These are phyloP conservation scores for Cupressus sempervirens DNA, from an alignment of 75 land plant species.

Conservation along the genomic window DNA sequence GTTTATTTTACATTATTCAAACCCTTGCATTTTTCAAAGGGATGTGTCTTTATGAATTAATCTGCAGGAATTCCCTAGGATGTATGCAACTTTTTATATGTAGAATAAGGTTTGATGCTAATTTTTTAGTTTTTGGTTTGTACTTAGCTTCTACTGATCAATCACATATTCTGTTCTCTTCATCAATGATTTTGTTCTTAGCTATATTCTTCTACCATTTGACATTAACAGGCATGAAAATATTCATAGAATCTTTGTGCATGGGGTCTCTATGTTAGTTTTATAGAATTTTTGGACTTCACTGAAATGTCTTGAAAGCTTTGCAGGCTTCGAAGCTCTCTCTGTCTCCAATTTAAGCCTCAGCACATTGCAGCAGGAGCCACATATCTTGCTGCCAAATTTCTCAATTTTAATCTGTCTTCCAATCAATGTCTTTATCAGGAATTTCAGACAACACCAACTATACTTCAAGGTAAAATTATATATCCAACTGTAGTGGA, in stretches of 20 bases:
- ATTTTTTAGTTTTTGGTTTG: not conserved
- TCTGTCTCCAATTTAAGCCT: constrained; percentile 75
- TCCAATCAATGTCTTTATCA: constrained; percentile 34
- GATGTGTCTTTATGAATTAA: not conserved
- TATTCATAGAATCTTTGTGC: not conserved
- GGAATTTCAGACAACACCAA: constrained; percentile 55
- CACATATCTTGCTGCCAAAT: constrained; percentile 55
- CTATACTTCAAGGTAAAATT: constrained; percentile 40
- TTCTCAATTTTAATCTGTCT: constrained; percentile 42
- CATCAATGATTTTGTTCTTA: not conserved
- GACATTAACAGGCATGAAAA: not conserved
- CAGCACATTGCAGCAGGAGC: constrained; percentile 77
- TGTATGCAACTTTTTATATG: not conserved
- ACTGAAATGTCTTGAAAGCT: constrained; percentile 3
- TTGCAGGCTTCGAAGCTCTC: constrained; percentile 55
- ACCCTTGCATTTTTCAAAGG: not conserved
- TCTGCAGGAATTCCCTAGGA: constrained; percentile 1
- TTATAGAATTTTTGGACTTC: not conserved
- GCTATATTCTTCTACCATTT: not conserved
- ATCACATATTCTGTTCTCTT: not conserved
- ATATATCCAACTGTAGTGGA: not conserved
- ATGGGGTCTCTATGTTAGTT: not conserved
- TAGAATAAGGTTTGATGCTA: not conserved
- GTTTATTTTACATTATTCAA: not conserved
- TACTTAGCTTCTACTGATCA: not conserved